Percentiles rank a stretch among this genome's conserved stretches.
Evolutionary conservation across 169 alveolate species (phyloP).

Genomic region (Perkinsus olseni): DNA sequence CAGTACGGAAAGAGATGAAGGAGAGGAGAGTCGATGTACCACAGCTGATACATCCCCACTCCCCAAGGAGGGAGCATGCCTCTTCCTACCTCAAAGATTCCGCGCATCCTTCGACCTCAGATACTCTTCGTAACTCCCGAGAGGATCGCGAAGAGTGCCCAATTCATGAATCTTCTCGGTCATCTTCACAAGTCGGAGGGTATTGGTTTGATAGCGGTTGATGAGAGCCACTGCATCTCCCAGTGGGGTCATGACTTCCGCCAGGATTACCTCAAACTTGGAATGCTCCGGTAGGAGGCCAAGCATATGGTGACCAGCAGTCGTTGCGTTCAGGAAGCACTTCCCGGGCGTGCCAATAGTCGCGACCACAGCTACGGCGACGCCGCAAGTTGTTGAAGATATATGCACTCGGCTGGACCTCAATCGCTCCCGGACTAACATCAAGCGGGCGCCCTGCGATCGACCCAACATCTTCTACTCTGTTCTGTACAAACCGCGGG

Average conservation of each 20-base stretch:
- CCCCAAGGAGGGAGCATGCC: not conserved
- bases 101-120: not conserved
- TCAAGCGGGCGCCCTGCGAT: not conserved
- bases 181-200: conserved; percentile 52
- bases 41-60: not conserved
- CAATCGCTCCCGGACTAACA: not conserved
- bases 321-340: conserved; percentile 35
- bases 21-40: not conserved
- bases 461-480: not conserved
- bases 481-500: not conserved
- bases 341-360: conserved; percentile 85
- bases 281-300: conserved; percentile 34
- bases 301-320: not conserved
- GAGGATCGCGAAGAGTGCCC: conserved; percentile 62
- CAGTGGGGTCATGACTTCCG: conserved; percentile 98
- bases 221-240: conserved; percentile 97
- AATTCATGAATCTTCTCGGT: conserved; percentile 48
- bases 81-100: not conserved
- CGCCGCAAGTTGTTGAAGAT: conserved; percentile 64
- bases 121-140: conserved; percentile 83
- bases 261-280: conserved; percentile 75
- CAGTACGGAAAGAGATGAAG: not conserved
- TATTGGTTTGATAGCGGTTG: conserved; percentile 87
- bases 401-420: conserved; percentile 14
- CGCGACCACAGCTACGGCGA: conserved; percentile 97